Base-by-base conservation (phyloP, 306 rosid genomes). In the Cicer chorassanicum region DNA sequence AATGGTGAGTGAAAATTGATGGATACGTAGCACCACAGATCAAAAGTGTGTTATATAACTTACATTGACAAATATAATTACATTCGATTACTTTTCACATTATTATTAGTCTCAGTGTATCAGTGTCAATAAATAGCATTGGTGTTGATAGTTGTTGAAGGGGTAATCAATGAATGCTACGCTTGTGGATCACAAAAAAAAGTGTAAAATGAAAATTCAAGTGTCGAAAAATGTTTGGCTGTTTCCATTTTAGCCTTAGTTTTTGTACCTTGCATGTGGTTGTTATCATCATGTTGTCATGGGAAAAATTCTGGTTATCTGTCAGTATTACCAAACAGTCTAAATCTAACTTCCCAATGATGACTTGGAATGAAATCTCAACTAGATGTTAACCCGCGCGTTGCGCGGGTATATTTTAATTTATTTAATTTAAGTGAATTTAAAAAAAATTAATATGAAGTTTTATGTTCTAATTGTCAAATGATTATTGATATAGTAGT, bases 261-360 rank as follows among this genome's bases (percentile, higher is more conserved):
- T 24, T n/a, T 51, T 38, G 16, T 19, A 6, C 1, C 44, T n/a
- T 24, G 66, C 46, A 18, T 55, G 61, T 6, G 9, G 9, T 42
- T 9, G 8, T 42, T 42, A 42, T 55, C 38, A 54, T 18, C 61
- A 55, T 9, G 24, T 56, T 41, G 10, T 9, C 8, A 56, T 39
- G 54, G 11, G 39, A 65, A 43, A 7, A 9, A 70, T 70, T 62
- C 7, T 29, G 4, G 18, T 48, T 24, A 70, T 8, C 61, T 12
- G 73, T 53, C 65, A 4, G 73, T 54, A 34, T 13, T 48, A 72
- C 68, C 48, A 51, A 61, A 70, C 72, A 6, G 73, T 78, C 77
- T 48, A 70, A 62, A 29, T 60, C 48, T 61, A 60, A 60, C 44
- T 43, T 49, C 51, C 57, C 44, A 24, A 3, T 5, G 0, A 63